These are phyloP conservation scores for Ogataea trehalophila DNA, from an alignment of 805 yeast genomes.

Conservation along the genomic window DNA sequence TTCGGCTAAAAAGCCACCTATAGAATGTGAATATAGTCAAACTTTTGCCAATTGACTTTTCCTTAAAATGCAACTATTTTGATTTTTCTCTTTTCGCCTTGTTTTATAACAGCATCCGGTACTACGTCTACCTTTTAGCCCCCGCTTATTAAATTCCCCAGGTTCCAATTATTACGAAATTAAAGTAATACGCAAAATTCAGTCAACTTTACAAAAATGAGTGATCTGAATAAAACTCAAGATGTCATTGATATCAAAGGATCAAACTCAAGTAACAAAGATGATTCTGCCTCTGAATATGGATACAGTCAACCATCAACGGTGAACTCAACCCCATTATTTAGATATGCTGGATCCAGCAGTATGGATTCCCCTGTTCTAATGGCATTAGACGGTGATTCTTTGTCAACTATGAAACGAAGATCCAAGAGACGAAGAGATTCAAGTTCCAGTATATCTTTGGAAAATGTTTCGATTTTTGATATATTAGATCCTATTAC, in stretches of 20 bases:
- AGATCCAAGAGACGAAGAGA: slow-evolving; percentile 10
- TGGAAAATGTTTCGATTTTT: slow-evolving; percentile 27
- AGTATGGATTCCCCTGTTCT: slow-evolving; percentile 11
- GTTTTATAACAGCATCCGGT: too few species aligned
- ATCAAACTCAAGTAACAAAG: background rate
- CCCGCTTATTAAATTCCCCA: too few species aligned
- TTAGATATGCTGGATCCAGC: background rate
- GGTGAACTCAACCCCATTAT: slow-evolving; percentile 8
- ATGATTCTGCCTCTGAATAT: slow-evolving; percentile 2
- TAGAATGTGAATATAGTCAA: too few species aligned
- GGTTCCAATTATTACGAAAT: too few species aligned
- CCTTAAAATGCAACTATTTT: too few species aligned
- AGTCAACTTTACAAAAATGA: too few species aligned
- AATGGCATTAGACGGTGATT: slow-evolving; percentile 8
- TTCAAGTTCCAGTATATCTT: slow-evolving; percentile 14
- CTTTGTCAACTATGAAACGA: background rate
- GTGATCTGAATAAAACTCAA: too few species aligned
- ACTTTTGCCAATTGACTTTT: too few species aligned
- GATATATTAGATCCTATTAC: slow-evolving; percentile 30
- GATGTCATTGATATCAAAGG: background rate
- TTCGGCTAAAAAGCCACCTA: too few species aligned
- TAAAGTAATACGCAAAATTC: too few species aligned
- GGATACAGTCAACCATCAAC: slow-evolving; percentile 8
- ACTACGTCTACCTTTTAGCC: too few species aligned
- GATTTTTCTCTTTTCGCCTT: too few species aligned